Base-by-base conservation (phyloP, 768 basidiomycete genomes). In the Lactifluus hygrophoroides region DNA sequence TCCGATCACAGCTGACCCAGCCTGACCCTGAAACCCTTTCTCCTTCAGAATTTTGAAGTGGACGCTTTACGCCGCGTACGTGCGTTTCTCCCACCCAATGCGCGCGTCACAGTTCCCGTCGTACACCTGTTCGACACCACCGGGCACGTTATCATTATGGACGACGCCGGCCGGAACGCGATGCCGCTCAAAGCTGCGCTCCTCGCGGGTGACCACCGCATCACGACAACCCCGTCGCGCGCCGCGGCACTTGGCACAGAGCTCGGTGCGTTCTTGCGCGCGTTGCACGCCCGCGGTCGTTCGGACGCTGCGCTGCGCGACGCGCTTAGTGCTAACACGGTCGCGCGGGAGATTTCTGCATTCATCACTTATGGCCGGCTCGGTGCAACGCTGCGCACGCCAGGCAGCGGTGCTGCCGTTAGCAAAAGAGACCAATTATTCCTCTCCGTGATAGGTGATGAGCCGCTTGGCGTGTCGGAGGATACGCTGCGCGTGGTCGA, bases 141-240 rank as follows among this genome's bases (percentile, higher is more conserved):
- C 25, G 72, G 67, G 10, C 72, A 78, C 59, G 78, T 77, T 14
- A 74, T 86, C 38, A 76, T 87, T 66, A 84, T 86, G 75, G 80
- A 84, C 45, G 85, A 87, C 57, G 75, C 74, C 51, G 85, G 85
- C 3, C 67, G 65, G 32, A 63, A 65, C 19, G 60, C 69, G 25
- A 57, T 71, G 13, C 71, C 72, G 1, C 67, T 81, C 48, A 81
- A 81, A 62, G 65, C 72, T 9, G 57, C 75, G 7, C 65, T 79
- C 57, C 66, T 74, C 32, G 67, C 71, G 32, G 61, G 57, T n/a
- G n/a, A n/a, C n/a, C n/a, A n/a, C 5, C 70, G 64, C 19, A 48
- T 71, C 3, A 60, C 72, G n/a, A n/a, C n/a, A n/a, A n/a, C n/a
- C 1, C 47, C 69, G 2, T 62, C 56, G 13, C 49, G 73, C 28